Conservation (phyloP, 164 flowering plant species). For the Nelumbo lutea region DNA sequence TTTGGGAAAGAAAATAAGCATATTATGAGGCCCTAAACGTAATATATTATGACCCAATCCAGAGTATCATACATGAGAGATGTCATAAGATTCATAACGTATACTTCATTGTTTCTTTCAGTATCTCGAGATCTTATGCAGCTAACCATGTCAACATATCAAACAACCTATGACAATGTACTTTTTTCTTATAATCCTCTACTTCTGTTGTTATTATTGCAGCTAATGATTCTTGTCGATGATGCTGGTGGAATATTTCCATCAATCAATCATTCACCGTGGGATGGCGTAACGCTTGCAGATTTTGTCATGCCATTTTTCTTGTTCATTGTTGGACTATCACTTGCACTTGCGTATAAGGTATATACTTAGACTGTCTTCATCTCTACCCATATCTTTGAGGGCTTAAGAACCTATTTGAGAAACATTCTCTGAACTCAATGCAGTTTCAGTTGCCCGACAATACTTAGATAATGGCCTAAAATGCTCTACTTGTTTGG, state of each 20-base stretch:
- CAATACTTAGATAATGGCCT: no score
- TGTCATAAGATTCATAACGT: no score
- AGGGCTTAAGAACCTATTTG: neutral
- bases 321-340: slow-evolving; percentile 73
- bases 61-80: no score
- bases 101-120: no score
- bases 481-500: no score
- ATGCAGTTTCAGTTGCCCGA: no score
- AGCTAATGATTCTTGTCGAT: slow-evolving; percentile 82
- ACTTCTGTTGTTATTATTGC: slow-evolving; percentile 17
- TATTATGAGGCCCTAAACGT: no score
- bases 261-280: slow-evolving; percentile 71
- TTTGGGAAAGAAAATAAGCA: no score
- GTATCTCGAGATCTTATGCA: no score
- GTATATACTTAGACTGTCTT: slow-evolving; percentile 21
- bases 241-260: slow-evolving; percentile 65
- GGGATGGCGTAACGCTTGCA: slow-evolving; percentile 73
- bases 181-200: neutral
- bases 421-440: neutral
- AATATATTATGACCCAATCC: no score
- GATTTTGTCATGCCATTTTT: slow-evolving; percentile 88
- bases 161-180: neutral
- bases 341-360: slow-evolving; percentile 69
- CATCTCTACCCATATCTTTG: neutral
- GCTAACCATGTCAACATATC: no score